Evolutionary conservation across 805 yeast genomes (phyloP).

Genomic region (Scheffersomyces spartinae): DNA sequence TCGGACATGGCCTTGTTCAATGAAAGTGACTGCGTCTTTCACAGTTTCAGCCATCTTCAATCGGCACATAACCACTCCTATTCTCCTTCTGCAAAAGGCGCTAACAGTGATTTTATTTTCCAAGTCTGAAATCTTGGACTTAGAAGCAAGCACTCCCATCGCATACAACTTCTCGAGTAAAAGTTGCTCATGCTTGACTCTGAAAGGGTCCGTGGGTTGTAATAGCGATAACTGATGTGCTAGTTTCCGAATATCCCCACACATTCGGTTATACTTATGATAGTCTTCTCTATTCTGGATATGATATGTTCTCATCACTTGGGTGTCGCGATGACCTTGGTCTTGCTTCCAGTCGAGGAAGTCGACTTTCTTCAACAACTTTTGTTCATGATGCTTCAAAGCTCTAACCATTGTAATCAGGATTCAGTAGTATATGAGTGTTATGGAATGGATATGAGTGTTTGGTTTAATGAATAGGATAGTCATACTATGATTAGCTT

Average conservation of each 20-base stretch:
- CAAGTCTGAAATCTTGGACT: conserved; percentile 79
- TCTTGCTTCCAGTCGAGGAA: conserved; percentile 97
- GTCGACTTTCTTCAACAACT: conserved; percentile 88
- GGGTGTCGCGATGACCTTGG: conserved; percentile 89
- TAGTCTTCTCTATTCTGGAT: conserved; percentile 93
- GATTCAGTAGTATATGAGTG: no score
- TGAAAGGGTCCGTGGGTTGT: conserved; percentile 77
- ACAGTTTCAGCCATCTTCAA: conserved; percentile 87
- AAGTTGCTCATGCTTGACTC: conserved; percentile 81
- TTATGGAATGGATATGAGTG: no score
- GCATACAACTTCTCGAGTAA: conserved; percentile 76
- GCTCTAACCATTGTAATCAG: conserved; percentile 58
- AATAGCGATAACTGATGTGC: conserved; percentile 79
- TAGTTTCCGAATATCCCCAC: conserved; percentile 82
- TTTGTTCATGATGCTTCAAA: conserved; percentile 90
- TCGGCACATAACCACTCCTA: conserved; percentile 91
- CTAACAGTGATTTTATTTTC: conserved; percentile 90
- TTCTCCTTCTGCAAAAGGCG: conserved; percentile 82
- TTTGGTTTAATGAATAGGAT: no score
- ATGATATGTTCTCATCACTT: conserved; percentile 90
- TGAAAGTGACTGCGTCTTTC: conserved; percentile 78
- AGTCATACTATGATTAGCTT: no score
- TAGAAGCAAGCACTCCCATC: conserved; percentile 85
- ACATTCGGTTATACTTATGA: conserved; percentile 82
- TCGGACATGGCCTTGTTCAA: conserved; percentile 96